These are phyloP conservation scores for Crithidia expoeki DNA, from an alignment of 208 protist species.

Conservation along the genomic window DNA sequence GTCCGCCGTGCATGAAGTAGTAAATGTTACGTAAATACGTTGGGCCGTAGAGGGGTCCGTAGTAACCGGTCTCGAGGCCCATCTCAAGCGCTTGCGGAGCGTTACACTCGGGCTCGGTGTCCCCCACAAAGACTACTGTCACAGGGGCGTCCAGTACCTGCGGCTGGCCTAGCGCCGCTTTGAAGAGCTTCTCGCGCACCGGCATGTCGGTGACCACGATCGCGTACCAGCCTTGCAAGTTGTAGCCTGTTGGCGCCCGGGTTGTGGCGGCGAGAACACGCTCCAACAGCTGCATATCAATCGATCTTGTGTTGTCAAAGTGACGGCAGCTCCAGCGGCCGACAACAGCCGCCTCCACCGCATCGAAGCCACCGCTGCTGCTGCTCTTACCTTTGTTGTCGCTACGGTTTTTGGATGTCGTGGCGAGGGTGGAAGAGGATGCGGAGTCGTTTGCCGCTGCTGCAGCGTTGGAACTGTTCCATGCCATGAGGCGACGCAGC, in stretches of 20 bases:
- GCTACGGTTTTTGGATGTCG: not conserved
- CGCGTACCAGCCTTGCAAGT: constrained; percentile 87
- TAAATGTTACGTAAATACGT: constrained; percentile 68
- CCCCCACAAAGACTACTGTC: constrained; percentile 78
- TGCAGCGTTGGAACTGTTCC: constrained; percentile 43
- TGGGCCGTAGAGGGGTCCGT: constrained; percentile 50
- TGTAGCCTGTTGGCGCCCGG: constrained; percentile 78
- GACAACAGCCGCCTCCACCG: constrained; percentile 40
- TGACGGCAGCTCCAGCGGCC: constrained; percentile 55
- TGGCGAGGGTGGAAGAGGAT: not conserved
- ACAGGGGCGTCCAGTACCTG: constrained; percentile 72
- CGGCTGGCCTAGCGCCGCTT: constrained; percentile 68
- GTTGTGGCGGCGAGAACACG: constrained; percentile 59
- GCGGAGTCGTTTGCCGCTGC: not conserved
- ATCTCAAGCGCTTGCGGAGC: constrained; percentile 69
- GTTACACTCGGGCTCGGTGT: constrained; percentile 66
- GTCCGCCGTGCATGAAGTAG: constrained; percentile 75
- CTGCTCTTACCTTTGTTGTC: not conserved
- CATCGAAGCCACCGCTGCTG: constrained; percentile 13
- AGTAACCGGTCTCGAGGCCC: constrained; percentile 64
- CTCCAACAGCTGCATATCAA: constrained; percentile 44
- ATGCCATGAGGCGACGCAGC: constrained; percentile 42
- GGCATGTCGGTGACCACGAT: constrained; percentile 68
- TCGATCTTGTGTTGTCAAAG: constrained; percentile 49
- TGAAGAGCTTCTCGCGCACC: constrained; percentile 45